A percentile compares a stretch with the other conserved stretches of the same genome.
Evolutionary conservation across 164 flowering plant genomes (phyloP).

Genomic region (Protea cynaroides): DNA sequence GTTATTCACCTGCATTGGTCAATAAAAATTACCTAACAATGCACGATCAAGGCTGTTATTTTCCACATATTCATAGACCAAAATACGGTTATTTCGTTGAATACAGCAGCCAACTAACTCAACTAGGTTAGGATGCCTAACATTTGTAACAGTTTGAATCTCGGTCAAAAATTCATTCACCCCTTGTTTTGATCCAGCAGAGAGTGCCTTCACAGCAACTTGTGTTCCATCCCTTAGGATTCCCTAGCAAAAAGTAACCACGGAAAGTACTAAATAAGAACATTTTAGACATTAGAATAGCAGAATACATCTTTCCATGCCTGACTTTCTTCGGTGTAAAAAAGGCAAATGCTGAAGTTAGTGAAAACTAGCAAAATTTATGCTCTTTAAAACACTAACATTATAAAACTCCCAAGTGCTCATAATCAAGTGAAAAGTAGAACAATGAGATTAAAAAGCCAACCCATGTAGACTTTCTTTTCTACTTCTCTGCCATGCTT

Average conservation of each 20-base stretch:
- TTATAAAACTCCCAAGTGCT: not conserved
- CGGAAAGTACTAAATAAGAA: not conserved
- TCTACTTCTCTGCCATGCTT: not conserved
- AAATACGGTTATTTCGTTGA: constrained; percentile 7
- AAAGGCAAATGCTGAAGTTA: not conserved
- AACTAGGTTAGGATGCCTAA: constrained; percentile 12
- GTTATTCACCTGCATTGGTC: constrained; percentile 4
- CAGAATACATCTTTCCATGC: not conserved
- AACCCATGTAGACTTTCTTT: not conserved
- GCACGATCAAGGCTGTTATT: constrained; percentile 15
- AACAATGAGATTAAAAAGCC: not conserved
- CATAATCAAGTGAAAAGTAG: not conserved
- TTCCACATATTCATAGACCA: constrained; percentile 14
- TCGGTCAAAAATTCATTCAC: constrained; percentile 6
- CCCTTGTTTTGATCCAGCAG: constrained; percentile 8
- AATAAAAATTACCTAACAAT: constrained; percentile 8
- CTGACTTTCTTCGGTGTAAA: not conserved
- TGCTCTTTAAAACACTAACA: not conserved
- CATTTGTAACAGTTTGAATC: constrained; percentile 10
- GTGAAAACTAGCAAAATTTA: not conserved
- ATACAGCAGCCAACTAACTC: constrained; percentile 10
- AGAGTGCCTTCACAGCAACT: constrained; percentile 12
- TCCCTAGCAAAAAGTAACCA: constrained; percentile 11
- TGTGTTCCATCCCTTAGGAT: constrained; percentile 6
- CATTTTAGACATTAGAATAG: not conserved